phyloP scores from a whole-genome alignment of 2,329 filamentous ascomycete species.

The Penicillium psychrosexuale region DNA sequence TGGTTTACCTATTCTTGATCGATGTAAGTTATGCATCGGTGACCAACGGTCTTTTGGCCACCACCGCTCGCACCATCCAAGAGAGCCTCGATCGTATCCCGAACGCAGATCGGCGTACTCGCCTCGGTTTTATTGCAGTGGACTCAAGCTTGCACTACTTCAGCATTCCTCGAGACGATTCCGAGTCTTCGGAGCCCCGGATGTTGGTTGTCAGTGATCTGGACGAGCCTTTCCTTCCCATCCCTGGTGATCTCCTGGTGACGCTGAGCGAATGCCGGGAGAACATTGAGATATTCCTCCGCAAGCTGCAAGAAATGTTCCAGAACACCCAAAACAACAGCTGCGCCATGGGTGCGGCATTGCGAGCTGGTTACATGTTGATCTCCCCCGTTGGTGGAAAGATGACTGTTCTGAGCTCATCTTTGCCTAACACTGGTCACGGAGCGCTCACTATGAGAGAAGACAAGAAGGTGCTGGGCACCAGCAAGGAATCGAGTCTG shows the following conservation, averaged over 20 bases:
- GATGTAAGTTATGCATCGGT: conserved; percentile 91
- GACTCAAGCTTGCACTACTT: conserved; percentile 97
- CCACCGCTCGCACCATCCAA: conserved; percentile 85
- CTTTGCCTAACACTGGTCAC: conserved; percentile 82
- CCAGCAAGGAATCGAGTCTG: conserved; percentile 81
- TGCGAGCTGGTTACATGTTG: conserved; percentile 90
- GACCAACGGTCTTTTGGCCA: conserved; percentile 85
- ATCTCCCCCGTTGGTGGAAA: conserved; percentile 94
- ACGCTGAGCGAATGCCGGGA: conserved; percentile 83
- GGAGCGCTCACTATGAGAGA: conserved; percentile 91
- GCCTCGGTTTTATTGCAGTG: conserved; percentile 91
- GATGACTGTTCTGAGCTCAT: conserved; percentile 85
- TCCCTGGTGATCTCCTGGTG: conserved; percentile 86
- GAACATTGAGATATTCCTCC: conserved; percentile 87
- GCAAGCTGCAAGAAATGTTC: conserved; percentile 94
- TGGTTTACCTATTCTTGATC: conserved; percentile 93
- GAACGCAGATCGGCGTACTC: conserved; percentile 90
- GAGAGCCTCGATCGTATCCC: conserved; percentile 96
- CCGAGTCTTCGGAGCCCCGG: conserved; percentile 77
- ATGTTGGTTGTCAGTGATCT: conserved; percentile 95
- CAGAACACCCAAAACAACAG: conserved; percentile 84
- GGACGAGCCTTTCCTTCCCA: conserved; percentile 93
- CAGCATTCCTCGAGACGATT: conserved; percentile 81
- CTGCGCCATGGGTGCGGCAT: conserved; percentile 92
- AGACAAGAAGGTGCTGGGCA: conserved; percentile 93